These are phyloP conservation scores for Linnemannia zychae DNA, from an alignment of 192 early-diverging fungal genomes.

Conservation along the genomic window DNA sequence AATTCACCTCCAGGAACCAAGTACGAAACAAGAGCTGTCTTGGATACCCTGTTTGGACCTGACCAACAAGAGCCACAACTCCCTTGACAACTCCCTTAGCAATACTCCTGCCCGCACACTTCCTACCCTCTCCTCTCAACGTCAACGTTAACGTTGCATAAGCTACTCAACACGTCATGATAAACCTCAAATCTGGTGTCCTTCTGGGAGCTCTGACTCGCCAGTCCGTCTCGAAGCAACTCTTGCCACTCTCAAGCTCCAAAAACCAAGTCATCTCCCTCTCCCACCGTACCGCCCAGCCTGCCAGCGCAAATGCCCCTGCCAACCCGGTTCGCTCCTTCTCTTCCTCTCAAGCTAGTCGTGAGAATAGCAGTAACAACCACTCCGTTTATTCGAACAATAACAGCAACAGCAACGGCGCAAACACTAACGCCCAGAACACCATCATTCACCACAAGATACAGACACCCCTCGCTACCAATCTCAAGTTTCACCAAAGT, in stretches of 20 bases:
- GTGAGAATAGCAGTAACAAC: slow-evolving; percentile 44
- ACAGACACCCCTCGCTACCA: slow-evolving; percentile 24
- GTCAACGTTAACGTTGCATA: background rate
- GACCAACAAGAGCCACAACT: too few species aligned
- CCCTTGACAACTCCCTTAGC: too few species aligned
- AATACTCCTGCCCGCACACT: too few species aligned
- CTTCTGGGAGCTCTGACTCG: slow-evolving; percentile 43
- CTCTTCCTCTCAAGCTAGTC: slow-evolving; percentile 44
- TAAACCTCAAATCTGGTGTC: slow-evolving; percentile 40
- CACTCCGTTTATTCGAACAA: slow-evolving; percentile 13
- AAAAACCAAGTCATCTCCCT: slow-evolving; percentile 46
- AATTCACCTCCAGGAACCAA: too few species aligned
- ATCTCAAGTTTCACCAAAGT: slow-evolving; percentile 16
- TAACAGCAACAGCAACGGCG: slow-evolving; percentile 3
- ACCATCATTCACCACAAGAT: slow-evolving; percentile 14
- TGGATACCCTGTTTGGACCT: too few species aligned
- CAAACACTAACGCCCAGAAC: background rate
- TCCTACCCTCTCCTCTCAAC: too few species aligned
- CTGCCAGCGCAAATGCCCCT: slow-evolving; percentile 25
- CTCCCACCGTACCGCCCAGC: slow-evolving; percentile 39
- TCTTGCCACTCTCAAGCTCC: slow-evolving; percentile 38
- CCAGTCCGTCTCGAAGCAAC: slow-evolving; percentile 40
- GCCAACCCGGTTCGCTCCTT: slow-evolving; percentile 49
- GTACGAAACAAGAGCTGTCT: too few species aligned
- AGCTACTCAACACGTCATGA: background rate